These are phyloP conservation scores for Omphalotus guepiniiformis DNA, from an alignment of 768 basidiomycete genomes.

Conservation along the genomic window DNA sequence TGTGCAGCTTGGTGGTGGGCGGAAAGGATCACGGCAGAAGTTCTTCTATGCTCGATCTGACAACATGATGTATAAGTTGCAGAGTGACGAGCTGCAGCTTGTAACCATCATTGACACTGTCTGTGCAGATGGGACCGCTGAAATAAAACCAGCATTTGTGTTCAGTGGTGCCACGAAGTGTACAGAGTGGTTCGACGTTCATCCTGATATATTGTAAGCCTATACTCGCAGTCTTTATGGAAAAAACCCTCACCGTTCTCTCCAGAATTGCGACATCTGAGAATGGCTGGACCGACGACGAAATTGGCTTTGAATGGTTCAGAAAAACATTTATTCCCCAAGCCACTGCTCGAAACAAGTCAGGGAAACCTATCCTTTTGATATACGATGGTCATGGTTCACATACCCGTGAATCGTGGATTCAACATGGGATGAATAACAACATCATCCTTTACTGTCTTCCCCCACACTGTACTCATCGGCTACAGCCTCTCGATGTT, in stretches of 20 bases:
- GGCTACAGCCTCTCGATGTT: slow-evolving; percentile 40
- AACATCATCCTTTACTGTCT: slow-evolving; percentile 29
- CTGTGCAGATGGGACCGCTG: slow-evolving; percentile 27
- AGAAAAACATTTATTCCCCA: slow-evolving; percentile 3
- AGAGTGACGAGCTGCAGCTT: slow-evolving; percentile 33
- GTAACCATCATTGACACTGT: slow-evolving; percentile 38
- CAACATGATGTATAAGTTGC: slow-evolving; percentile 16
- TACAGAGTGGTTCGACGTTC: slow-evolving; percentile 22
- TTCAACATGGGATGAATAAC: slow-evolving; percentile 20
- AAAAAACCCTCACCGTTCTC: too few relatives aligned
- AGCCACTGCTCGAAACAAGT: slow-evolving; percentile 26
- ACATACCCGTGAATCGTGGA: slow-evolving; percentile 25
- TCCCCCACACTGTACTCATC: slow-evolving; percentile 39
- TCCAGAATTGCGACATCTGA: slow-evolving; percentile 30
- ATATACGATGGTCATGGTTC: slow-evolving; percentile 42
- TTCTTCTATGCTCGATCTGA: slow-evolving; percentile 20
- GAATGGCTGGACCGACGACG: slow-evolving; percentile 41
- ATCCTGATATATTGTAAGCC: slow-evolving; percentile 20
- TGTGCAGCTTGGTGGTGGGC: slow-evolving; percentile 23
- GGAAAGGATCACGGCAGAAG: slow-evolving; percentile 11
- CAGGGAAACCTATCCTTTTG: slow-evolving; percentile 31
- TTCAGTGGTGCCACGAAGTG: slow-evolving; percentile 25
- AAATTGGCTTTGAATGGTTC: slow-evolving; percentile 25
- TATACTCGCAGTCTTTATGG: too few relatives aligned
- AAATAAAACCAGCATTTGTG: slow-evolving; percentile 28